Base-by-base conservation (phyloP, 1,139 yeast genomes). In the Kodamaea suecica region DNA sequence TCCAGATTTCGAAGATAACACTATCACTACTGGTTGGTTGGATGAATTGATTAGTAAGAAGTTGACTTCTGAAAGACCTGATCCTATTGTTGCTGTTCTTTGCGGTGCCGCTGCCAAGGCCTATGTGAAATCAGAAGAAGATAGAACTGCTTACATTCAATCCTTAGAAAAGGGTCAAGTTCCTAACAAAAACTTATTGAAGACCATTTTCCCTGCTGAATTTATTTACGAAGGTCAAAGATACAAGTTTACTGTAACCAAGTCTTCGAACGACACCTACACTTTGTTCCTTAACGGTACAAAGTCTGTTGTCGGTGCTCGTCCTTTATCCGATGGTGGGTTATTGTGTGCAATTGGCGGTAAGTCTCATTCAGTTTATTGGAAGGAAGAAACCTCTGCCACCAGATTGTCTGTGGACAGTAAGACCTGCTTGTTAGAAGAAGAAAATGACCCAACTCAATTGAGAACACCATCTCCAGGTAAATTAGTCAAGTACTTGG, bases 401-500 rank as follows among this genome's bases (percentile, higher is more conserved):
- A 90, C 97, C n/a, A 82, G 98, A 66, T 66, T 92, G 50, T 85
- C 96, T 15, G 96, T 92, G 29, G 97, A 92, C 59, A 80, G 95
- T 41, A 92, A 87, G 70, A 90, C 98, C 27, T 92, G 97, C 58
- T 67, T 87, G 48, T 75, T 92, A 47, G 98, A 92, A 64, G 84
- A 76, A 41, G 99, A 92, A 68, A 90, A 87, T 54, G 99, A 92
- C 55, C 99, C 99, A 48, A 92, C 99, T 32, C 98, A 94, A 68
- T 74, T 94, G 56, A 82, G 97, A 68, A 87, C 98, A 31, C 98
- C 98, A 30, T 90, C 97, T 29, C 99, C 98, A 36, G 99, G 99
- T 73, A 92, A 94, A 66, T 76, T 92, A 50, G 95, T 90, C 41
- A 87, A 87, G 59, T 94, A 80, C 62, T 73, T 92, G 52, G 95